Percentiles rank a stretch among this genome's conserved stretches.
Conservation (phyloP, 495 filamentous ascomycete species). For the Penicillium coprophilum region DNA sequence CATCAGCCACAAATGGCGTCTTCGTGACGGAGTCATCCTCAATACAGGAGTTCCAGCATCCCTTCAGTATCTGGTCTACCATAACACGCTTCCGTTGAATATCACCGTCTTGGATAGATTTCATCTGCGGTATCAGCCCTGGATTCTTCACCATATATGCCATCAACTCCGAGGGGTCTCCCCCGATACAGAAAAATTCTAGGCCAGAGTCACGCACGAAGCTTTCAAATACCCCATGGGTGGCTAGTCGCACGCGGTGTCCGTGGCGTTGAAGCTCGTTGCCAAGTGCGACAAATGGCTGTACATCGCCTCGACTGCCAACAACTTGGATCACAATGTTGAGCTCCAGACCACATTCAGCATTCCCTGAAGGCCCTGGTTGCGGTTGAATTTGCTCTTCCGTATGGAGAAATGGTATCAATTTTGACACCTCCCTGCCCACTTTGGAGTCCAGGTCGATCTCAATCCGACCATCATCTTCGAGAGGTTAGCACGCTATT, state of each 20-base stretch:
- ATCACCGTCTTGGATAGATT: slow-evolving; percentile 42
- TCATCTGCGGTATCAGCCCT: slow-evolving; percentile 43
- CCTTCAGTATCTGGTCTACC: slow-evolving; percentile 55
- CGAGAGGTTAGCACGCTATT: neutral
- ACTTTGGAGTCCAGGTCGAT: slow-evolving; percentile 16
- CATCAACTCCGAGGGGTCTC: slow-evolving; percentile 60
- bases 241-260: slow-evolving; percentile 58
- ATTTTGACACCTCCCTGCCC: slow-evolving; percentile 6
- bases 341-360: slow-evolving; percentile 3
- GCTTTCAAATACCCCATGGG: slow-evolving; percentile 56
- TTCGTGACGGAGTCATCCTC: slow-evolving; percentile 47
- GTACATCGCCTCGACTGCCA: slow-evolving; percentile 52
- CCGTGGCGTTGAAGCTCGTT: slow-evolving; percentile 42
- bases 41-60: slow-evolving; percentile 61
- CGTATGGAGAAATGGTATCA: slow-evolving; percentile 8
- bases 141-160: slow-evolving; percentile 56
- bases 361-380: neutral
- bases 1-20: slow-evolving; percentile 60
- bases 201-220: slow-evolving; percentile 54
- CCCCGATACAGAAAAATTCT: slow-evolving; percentile 61
- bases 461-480: slow-evolving; percentile 17
- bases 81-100: slow-evolving; percentile 39
- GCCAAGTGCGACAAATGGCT: slow-evolving; percentile 52
- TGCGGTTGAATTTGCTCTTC: neutral
- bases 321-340: slow-evolving; percentile 55